Evolutionary conservation across 2,329 filamentous ascomycete species (phyloP).

Genomic region (Aspergillus sp.): DNA sequence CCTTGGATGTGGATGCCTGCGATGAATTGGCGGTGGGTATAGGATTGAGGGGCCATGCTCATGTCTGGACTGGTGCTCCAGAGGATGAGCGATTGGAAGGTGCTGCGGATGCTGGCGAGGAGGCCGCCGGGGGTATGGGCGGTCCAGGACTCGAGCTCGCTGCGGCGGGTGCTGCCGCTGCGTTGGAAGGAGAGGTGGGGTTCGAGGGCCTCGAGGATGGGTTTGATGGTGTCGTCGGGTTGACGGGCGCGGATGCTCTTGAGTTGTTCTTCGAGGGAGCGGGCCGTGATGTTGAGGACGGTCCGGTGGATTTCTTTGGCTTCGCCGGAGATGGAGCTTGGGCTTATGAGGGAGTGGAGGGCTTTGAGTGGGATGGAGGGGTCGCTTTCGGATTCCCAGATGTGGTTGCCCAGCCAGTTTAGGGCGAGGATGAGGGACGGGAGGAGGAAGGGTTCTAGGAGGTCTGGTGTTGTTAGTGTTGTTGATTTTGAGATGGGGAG

Average conservation of each 20-base stretch:
- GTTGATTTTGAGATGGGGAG: conserved; percentile 8
- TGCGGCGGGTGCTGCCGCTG: conserved; percentile 46
- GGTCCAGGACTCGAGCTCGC: conserved; percentile 57
- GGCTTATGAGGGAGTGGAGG: conserved; percentile 58
- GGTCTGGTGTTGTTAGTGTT: conserved; percentile 42
- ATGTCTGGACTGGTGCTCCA: conserved; percentile 56
- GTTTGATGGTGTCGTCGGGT: conserved; percentile 52
- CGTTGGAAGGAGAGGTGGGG: conserved; percentile 54
- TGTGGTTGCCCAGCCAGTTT: conserved; percentile 60
- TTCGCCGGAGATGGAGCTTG: conserved; percentile 59
- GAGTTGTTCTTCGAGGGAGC: conserved; percentile 54
- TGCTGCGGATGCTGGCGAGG: conserved; percentile 50
- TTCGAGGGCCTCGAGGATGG: conserved; percentile 55
- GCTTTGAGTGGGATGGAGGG: conserved; percentile 57
- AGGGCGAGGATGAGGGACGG: conserved; percentile 62
- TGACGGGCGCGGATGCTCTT: conserved; percentile 53
- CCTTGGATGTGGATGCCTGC: conserved; percentile 45
- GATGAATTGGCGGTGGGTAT: conserved; percentile 57
- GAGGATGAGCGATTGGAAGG: conserved; percentile 53
- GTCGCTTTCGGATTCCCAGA: conserved; percentile 53
- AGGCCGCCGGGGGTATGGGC: conserved; percentile 49
- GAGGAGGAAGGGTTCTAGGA: conserved; percentile 64
- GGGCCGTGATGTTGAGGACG: conserved; percentile 59
- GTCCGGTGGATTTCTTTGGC: conserved; percentile 62
- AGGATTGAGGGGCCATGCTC: conserved; percentile 55